Evolutionary conservation across 371 early-diverging fungal genomes (phyloP), one percentile per base, ranked within the genome.

Genomic region (Mucor racemosus): DNA sequence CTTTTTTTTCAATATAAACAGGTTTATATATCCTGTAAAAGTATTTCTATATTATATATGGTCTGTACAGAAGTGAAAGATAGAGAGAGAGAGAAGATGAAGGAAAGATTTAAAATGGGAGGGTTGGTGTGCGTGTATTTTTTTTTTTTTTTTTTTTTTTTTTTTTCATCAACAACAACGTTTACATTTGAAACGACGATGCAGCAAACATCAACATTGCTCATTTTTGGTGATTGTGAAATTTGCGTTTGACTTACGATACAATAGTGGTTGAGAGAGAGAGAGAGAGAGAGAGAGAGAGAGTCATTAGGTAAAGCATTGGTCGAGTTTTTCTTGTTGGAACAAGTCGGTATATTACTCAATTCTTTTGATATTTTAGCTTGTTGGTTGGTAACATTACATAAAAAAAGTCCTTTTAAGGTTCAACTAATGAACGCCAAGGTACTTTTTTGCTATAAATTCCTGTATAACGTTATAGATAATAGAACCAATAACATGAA

Each of bases 341-440:
- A 26, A 3, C 26, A 26, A 26, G 26, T 26, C 1, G 26, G 26
- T 26, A 26, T 26, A 26, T 26, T 26, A 26, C 3, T 26, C 3
- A 26, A 26, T 26, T 26, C 26, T 1, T 26, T 26, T 26, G 3
- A 26, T 26, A 26, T 26, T 26, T 26, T 26, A 26, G 3, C 26
- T 26, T 26, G 26, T 26, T 19, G 10, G 46, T 19, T 46, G 46
- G 46, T n/a, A 46, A 46, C 8, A 19, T 19, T 46, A 46, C 46
- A 46, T 46, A 19, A 46, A 46, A 4, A 19, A 46, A 17, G 10
- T 8, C 19, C 17, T 46, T 46, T 46, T 46, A 46, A 46, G 46
- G 46, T 46, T 46, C 46, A 17, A 19, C 46, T 46, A 46, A 46
- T 46, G 10, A 46, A 46, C 46, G 46, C 46, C 46, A 46, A 46